phyloP scores from a whole-genome alignment of 495 filamentous ascomycete genomes.

The Terfezia claveryi region DNA sequence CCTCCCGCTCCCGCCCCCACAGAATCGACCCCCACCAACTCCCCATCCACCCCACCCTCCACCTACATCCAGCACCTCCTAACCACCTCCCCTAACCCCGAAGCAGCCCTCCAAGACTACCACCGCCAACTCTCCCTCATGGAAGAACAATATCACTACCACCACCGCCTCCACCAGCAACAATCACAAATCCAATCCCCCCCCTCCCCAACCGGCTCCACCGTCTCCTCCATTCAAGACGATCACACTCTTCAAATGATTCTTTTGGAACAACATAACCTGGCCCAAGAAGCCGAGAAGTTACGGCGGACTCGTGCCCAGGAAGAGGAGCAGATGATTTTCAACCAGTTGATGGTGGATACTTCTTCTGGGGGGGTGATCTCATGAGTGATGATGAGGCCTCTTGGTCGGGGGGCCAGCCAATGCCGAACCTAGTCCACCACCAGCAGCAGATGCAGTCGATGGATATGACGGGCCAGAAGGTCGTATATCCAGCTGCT shows the following conservation, averaged over 20 bases:
- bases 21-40: neutral
- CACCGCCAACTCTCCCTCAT: neutral
- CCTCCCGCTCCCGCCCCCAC: neutral
- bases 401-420: neutral
- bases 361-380: neutral
- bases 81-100: neutral
- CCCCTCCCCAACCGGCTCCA: neutral
- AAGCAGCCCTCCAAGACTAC: neutral
- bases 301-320: neutral
- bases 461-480: neutral
- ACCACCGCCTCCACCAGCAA: neutral
- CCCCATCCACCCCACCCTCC: neutral
- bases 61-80: neutral
- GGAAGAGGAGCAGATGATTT: neutral
- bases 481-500: neutral
- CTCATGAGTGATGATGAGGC: neutral
- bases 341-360: neutral
- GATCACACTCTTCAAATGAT: neutral
- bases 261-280: neutral
- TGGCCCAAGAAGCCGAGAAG: neutral
- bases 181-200: neutral
- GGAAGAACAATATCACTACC: neutral
- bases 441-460: neutral
- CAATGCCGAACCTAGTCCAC: neutral
- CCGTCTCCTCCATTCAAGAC: neutral